Base-by-base conservation (phyloP, 371 early-diverging fungal species). In the Fennellomyces sp. region DNA sequence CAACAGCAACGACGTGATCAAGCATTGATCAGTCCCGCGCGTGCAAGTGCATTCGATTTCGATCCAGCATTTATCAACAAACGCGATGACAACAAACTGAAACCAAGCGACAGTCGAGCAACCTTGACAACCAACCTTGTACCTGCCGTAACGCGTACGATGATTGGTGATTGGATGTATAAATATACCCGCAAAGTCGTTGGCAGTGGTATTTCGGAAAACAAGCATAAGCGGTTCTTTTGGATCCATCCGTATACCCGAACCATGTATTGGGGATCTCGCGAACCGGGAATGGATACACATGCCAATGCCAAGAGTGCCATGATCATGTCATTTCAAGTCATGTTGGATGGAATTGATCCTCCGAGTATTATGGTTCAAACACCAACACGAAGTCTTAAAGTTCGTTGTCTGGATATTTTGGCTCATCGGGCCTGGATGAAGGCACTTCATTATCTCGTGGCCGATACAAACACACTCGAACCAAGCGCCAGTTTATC, bases 201-300 rank as follows among this genome's bases (percentile, higher is more conserved):
- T 50, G 80, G 77, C 5, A 63, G 63, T n/a, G 80, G 81, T 19
- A 78, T 74, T n/a, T 80, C 81, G 23, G 87, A 86, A 62, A 85
- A 85, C 42, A 70, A 78, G 11, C 90, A 93, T 51, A 60, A 72
- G 41, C 77, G 92, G 5, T 92, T 86, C 77, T 86, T 92, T 55
- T 92, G 93, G 92, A 74, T 93, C 12, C 90, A 92, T 64, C 93
- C 93, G 19, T 92, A 91, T 56, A 87, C 89, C 35, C 87, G 85
- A 59, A 88, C 88, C 11, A 66, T 93, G 23, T 88, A 91, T 61
- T 93, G 93, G 92, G 84, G 86, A 65, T 69, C 76, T 57, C 75
- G 80, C 48, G 85, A 88, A 31, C 90, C 91, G 5, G 87, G 84
- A n/a, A 61, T 64, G 8, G 72, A 76, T 45, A 45, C 45, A 45